A percentile compares a stretch with the other conserved stretches of the same genome.
These are phyloP conservation scores for Combretum micranthum DNA, from an alignment of 345 rosid species.

Conservation along the genomic window DNA sequence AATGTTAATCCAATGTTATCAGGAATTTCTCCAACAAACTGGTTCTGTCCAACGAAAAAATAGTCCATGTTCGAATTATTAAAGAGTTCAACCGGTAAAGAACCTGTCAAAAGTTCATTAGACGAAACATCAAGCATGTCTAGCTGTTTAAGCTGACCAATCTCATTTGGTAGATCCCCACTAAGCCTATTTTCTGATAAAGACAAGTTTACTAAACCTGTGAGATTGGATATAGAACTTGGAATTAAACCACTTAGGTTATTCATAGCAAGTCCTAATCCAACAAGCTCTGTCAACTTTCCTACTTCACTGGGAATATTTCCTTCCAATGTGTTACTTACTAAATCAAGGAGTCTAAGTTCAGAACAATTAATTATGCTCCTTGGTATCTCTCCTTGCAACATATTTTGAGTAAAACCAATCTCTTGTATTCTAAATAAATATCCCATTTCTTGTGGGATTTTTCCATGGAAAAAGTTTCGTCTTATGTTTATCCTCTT, in stretches of 20 bases:
- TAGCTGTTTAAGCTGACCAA: conserved; percentile 14
- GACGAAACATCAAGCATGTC: conserved; percentile 10
- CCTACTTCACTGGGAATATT: conserved; percentile 19
- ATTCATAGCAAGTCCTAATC: conserved; percentile 15
- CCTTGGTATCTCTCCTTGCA: conserved; percentile 21
- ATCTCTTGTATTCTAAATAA: too few relatives aligned
- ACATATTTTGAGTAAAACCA: conserved; percentile 9
- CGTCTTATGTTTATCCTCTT: too few relatives aligned
- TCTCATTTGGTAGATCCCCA: conserved; percentile 15
- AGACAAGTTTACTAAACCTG: conserved; percentile 1
- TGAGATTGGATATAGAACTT: conserved; percentile 14
- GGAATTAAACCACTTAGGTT: conserved; percentile 23
- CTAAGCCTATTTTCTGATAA: conserved; percentile 19
- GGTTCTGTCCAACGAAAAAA: conserved; percentile 3
- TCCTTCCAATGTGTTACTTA: conserved; percentile 22
- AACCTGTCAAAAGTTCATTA: conserved; percentile 17
- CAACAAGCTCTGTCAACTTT: conserved; percentile 10
- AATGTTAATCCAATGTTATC: conserved; percentile 13
- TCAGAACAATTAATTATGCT: conserved; percentile 15
- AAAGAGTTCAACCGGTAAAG: conserved; percentile 18
- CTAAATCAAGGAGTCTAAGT: conserved; percentile 12
- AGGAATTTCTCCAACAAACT: conserved; percentile 17
- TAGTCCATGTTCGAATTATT: conserved; percentile 12
- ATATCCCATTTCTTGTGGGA: too few relatives aligned
- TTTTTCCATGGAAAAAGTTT: too few relatives aligned